phyloP scores from a whole-genome alignment of 176 grass and related monocot genomes.

The Miscanthus lutarioriparius region DNA sequence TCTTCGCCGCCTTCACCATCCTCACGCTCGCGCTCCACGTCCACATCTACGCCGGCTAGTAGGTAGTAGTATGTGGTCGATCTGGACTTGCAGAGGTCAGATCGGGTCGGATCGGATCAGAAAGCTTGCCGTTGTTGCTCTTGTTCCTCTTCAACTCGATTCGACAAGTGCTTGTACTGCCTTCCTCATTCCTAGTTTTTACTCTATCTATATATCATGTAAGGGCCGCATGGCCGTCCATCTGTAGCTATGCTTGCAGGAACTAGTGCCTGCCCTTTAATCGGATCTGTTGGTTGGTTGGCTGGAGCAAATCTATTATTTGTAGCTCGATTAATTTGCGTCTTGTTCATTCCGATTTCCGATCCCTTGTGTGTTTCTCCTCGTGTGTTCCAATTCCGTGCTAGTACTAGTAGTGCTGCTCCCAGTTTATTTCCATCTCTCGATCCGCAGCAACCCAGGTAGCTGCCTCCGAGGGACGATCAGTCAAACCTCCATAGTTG shows the following conservation, averaged over 20 bases:
- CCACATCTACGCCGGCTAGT: slow-evolving; percentile 67
- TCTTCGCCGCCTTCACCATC: slow-evolving; percentile 74
- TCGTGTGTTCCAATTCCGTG: background rate
- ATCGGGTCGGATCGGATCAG: background rate
- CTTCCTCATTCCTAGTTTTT: background rate
- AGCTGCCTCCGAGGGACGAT: no score
- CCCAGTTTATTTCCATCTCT: background rate
- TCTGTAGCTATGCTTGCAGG: background rate
- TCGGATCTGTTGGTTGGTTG: background rate
- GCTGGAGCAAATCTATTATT: background rate
- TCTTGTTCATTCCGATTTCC: background rate
- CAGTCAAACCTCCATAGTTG: no score
- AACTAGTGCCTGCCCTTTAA: background rate
- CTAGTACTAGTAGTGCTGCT: background rate
- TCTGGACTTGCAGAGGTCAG: background rate
- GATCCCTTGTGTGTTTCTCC: background rate
- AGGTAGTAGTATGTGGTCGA: background rate
- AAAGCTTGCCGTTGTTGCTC: background rate
- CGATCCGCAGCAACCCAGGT: background rate
- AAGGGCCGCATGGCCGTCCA: background rate
- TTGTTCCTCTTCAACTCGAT: background rate
- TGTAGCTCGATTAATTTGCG: background rate
- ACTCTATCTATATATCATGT: background rate
- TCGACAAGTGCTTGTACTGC: background rate
- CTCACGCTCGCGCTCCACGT: slow-evolving; percentile 66